Evolutionary conservation across 2,329 filamentous ascomycete species (phyloP), one percentile per base, ranked within the genome.

Genomic region (Neopestalotiopsis sp.): DNA sequence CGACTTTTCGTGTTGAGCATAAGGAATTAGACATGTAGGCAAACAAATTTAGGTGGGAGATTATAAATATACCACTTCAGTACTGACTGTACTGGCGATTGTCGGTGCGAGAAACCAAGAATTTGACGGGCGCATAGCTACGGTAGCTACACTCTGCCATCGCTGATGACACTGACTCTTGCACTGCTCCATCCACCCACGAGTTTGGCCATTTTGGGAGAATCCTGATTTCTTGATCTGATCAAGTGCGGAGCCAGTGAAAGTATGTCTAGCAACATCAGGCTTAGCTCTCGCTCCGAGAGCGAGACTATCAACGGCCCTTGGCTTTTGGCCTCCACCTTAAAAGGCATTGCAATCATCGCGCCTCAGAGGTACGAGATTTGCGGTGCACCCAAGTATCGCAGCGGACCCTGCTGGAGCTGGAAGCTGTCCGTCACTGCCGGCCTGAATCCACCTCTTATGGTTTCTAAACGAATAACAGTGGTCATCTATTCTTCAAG

Each of bases 121-220:
- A 17, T 32, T 32, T 30, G 57, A 59, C 57, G 30, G 30, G 5
- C 20, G 24, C 24, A 28, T 59, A 40, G 14, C 32, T 61, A 24
- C 24, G 24, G 24, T 24, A 32, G 3, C 28, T 32, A 38, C 58
- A 14, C 13, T 20, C 6, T 17, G 17, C 17, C n/a, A 6, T 17
- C 45, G 12, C 30, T 7, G 12, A 13, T 30, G n/a, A n/a, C 30
- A 61, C 59, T 61, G 59, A 61, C 59, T 61, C 59, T 40, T 38
- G 30, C 59, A 61, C 32, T 9, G 28, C 59, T 34, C 34, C 28
- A 24, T 40, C 20, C 32, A 12, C 59, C 24, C 28, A 61, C 30
- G 59, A 40, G 12, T 61, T 61, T 61, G 59, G 59, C 59, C 59
- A 20, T 61, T 61, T 61, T 38, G 32, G 32, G 59, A 30, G 57